Conservation (phyloP, 768 basidiomycete species). For the Lactarius sanguifluus region DNA sequence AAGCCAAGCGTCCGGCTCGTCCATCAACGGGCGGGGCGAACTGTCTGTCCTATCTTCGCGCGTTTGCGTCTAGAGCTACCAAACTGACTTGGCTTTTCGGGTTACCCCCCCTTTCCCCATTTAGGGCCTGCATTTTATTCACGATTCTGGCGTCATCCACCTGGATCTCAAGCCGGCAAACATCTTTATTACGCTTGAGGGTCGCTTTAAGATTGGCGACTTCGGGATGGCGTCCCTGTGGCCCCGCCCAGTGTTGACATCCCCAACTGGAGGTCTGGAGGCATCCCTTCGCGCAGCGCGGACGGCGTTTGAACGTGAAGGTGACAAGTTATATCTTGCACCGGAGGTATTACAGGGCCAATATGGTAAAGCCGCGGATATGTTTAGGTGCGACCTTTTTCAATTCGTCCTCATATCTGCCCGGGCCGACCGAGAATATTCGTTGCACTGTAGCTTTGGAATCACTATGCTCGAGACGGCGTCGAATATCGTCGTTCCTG, state of each 20-base stretch:
- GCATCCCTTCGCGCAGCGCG: slow-evolving; percentile 20
- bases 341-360: slow-evolving; percentile 91
- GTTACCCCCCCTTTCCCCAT: slow-evolving; percentile 14
- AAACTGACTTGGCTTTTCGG: slow-evolving; percentile 31
- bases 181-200: slow-evolving; percentile 84
- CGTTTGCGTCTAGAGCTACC: not conserved
- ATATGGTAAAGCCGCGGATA: slow-evolving; percentile 93
- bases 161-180: slow-evolving; percentile 98
- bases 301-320: slow-evolving; percentile 86
- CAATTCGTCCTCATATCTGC: not conserved
- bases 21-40: not conserved
- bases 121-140: slow-evolving; percentile 87
- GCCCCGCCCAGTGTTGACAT: slow-evolving; percentile 55
- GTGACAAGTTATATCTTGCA: slow-evolving; percentile 95
- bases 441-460: slow-evolving; percentile 63
- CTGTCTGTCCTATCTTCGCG: not conserved
- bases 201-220: slow-evolving; percentile 94
- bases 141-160: slow-evolving; percentile 85
- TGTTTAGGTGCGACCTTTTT: slow-evolving; percentile 70
- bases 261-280: slow-evolving; percentile 24
- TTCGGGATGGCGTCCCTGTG: slow-evolving; percentile 98
- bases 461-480: slow-evolving; percentile 95
- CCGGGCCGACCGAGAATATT: slow-evolving; percentile 12
- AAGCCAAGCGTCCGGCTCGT: slow-evolving; percentile 4
- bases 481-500: slow-evolving; percentile 94